These are phyloP conservation scores for Carex scoparia DNA, from an alignment of 176 grass and related monocot species.

Conservation along the genomic window DNA sequence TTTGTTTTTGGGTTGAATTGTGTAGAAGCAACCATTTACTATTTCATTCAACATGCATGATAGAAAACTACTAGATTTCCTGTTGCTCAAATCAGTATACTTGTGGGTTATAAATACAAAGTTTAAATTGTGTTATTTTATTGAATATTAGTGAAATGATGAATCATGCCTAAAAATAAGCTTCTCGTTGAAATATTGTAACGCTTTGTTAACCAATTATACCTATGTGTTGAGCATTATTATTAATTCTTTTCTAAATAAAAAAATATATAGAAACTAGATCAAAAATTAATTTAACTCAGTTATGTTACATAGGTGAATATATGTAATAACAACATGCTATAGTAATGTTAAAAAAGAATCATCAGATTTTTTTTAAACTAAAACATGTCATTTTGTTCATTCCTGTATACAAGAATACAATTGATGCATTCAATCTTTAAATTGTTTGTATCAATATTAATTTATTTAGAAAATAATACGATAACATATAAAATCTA, in stretches of 20 bases:
- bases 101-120: background rate
- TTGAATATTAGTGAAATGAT: no score
- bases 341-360: no score
- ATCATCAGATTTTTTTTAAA: no score
- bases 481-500: background rate
- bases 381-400: no score
- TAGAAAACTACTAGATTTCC: background rate
- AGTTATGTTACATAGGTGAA: background rate
- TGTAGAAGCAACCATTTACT: background rate
- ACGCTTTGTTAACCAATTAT: no score
- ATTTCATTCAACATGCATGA: background rate
- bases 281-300: no score
- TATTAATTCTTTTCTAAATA: no score
- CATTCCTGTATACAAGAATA: no score
- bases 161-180: no score
- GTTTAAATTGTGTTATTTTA: background rate
- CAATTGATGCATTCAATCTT: background rate
- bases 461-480: background rate
- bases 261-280: no score
- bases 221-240: no score
- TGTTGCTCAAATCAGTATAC: background rate
- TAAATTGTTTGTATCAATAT: background rate
- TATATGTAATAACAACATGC: background rate
- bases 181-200: no score
- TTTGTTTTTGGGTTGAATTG: background rate